Evolutionary conservation across 2,329 filamentous ascomycete genomes (phyloP).

Genomic region (Clarireedia homoeocarpa): DNA sequence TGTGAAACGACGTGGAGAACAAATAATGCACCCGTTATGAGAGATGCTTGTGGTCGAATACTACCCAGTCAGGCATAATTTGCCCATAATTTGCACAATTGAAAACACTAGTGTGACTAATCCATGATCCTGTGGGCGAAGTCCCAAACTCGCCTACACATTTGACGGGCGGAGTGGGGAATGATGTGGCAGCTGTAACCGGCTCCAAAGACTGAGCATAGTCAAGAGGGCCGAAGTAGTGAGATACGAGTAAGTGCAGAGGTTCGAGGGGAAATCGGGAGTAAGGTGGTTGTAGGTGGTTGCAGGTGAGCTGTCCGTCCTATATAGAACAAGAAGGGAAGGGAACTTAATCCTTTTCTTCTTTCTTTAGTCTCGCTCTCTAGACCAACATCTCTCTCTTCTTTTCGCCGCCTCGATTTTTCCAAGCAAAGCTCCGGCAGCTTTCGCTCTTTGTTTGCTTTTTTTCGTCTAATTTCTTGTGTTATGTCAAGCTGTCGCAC

Average conservation of each 20-base stretch:
- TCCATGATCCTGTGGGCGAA: constrained; percentile 23
- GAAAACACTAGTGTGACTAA: constrained; percentile 26
- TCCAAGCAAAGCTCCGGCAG: constrained; percentile 42
- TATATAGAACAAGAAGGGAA: constrained; percentile 6
- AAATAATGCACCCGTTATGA: too few relatives aligned
- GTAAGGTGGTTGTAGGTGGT: not conserved
- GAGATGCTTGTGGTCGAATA: too few relatives aligned
- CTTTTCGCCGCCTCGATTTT: not conserved
- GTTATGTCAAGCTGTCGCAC: constrained; percentile 4
- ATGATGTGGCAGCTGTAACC: constrained; percentile 4
- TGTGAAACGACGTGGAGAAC: too few relatives aligned
- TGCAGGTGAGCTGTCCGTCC: not conserved
- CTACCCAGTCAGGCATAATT: too few relatives aligned
- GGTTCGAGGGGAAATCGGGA: not conserved
- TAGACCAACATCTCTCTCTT: constrained; percentile 23
- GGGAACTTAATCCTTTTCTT: constrained; percentile 1
- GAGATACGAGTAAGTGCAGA: not conserved
- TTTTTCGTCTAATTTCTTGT: constrained; percentile 22
- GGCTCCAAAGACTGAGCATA: not conserved
- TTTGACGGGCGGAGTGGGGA: constrained; percentile 15
- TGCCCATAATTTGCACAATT: constrained; percentile 8
- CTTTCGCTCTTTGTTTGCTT: constrained; percentile 22
- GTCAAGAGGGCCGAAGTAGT: not conserved
- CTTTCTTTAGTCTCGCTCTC: constrained; percentile 23
- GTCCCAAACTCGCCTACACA: constrained; percentile 25